Base-by-base conservation (phyloP, 768 basidiomycete species). In the Termitomyces sp. region DNA sequence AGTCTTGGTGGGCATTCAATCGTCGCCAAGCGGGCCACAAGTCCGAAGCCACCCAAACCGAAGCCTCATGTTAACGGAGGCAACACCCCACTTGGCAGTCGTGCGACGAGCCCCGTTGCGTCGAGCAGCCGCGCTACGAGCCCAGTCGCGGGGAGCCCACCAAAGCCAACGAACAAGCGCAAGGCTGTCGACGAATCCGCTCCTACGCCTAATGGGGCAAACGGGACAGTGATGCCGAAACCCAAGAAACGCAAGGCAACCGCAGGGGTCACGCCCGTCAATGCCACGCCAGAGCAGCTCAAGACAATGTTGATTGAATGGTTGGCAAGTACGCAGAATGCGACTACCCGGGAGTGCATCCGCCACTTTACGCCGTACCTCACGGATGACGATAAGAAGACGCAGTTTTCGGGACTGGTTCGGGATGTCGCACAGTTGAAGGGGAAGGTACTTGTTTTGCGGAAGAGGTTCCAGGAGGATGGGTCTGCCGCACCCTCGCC, bases 11-110 rank as follows among this genome's bases (percentile, higher is more conserved):
- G 90, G 0, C 89, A 92, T 71, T 90, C 87, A 2, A 66, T 90
- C 24, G 82, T 94, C 16, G 92, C 92, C 2, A 88, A 88, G 71
- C 84, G 92, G 18, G 92, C 92, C 4, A 92, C 90, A 1, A 92
- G 90, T 60, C 92, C 91, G 4, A 90, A 89, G 64, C 75, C 71
- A 10, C 81, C 83, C 3, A 90, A 88, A 67, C 73, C 74, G 9
- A 87, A 83, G 63, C 60, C 70, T 46, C 72, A 70, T 59, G 63
- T 69, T 2, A 85, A 81, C 65, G 76, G 86, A 58, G 84, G 79
- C 16, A 79, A 75, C 53, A 88, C 85, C 65, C 87, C 88, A 10
- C 72, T 87, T 7, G 77, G 76, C 18, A 84, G 84, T 59, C 81
- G 80, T 47, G 78, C 82, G 8, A 76, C 74, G 18, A 84, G 83